Percentiles rank a stretch among this genome's conserved stretches.
phyloP scores from a whole-genome alignment of 2,329 filamentous ascomycete species.

The Aureobasidium melanogenum region DNA sequence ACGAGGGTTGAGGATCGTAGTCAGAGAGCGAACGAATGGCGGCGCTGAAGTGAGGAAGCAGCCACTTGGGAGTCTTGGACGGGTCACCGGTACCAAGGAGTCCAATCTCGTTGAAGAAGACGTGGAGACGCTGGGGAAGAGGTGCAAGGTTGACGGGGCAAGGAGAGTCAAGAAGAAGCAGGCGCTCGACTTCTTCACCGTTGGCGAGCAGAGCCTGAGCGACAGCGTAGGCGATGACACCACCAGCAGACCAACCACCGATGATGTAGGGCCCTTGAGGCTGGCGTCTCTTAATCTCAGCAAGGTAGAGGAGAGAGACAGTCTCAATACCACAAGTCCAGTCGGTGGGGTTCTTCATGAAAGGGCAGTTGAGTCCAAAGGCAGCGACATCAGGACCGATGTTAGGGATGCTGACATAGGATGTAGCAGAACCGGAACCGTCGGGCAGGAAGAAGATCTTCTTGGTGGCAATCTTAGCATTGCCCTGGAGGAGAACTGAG shows the following conservation, averaged over 20 bases:
- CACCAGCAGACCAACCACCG: conserved; percentile 48
- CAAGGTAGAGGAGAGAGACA: conserved; percentile 55
- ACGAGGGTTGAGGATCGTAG: conserved; percentile 58
- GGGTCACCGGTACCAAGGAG: conserved; percentile 56
- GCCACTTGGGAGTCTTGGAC: conserved; percentile 59
- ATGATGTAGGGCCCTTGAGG: conserved; percentile 51
- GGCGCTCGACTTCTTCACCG: conserved; percentile 41
- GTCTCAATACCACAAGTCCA: conserved; percentile 58
- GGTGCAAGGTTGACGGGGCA: conserved; percentile 44
- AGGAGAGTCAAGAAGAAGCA: conserved; percentile 46
- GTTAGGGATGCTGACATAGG: conserved; percentile 53
- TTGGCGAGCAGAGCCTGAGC: conserved; percentile 39
- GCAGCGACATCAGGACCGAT: conserved; percentile 42
- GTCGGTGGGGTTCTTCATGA: conserved; percentile 59
- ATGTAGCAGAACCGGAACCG: conserved; percentile 54
- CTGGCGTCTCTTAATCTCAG: conserved; percentile 63
- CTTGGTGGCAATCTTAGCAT: conserved; percentile 47
- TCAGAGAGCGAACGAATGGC: conserved; percentile 59
- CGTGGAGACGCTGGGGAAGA: conserved; percentile 49
- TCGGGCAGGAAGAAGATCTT: conserved; percentile 45
- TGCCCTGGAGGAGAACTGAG: conserved; percentile 50
- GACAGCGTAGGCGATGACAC: conserved; percentile 46
- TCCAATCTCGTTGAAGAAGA: conserved; percentile 65
- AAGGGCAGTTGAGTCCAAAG: conserved; percentile 57
- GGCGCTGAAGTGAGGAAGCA: conserved; percentile 63